phyloP scores from a whole-genome alignment of 2,329 filamentous ascomycete genomes.

The Aspergillus unguis region DNA sequence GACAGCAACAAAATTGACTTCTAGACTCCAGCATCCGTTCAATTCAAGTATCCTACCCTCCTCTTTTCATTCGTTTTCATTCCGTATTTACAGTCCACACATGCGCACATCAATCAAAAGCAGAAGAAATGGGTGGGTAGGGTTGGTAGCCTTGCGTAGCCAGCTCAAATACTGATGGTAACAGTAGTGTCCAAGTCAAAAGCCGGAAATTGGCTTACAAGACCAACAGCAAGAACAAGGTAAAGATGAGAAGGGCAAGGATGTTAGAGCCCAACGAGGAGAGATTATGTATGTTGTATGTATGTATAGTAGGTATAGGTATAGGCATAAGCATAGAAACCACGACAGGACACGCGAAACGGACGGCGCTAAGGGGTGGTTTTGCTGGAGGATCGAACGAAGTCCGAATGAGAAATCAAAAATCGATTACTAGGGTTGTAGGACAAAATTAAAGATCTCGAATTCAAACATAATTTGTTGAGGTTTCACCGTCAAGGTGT shows the following conservation, averaged over 20 bases:
- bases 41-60: conserved; percentile 18
- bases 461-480: conserved; percentile 14
- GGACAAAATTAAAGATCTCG: conserved; percentile 6
- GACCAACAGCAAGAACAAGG: conserved; percentile 8
- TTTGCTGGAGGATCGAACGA: neutral
- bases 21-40: neutral
- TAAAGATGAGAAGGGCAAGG: neutral
- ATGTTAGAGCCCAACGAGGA: neutral
- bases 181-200: conserved; percentile 19
- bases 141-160: conserved; percentile 24
- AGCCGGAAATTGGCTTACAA: neutral
- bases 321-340: conserved; percentile 4
- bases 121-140: conserved; percentile 13
- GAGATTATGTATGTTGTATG: conserved; percentile 14
- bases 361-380: neutral
- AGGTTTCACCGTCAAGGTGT: conserved; percentile 33
- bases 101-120: conserved; percentile 37
- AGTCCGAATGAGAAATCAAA: conserved; percentile 11
- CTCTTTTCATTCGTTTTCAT: conserved; percentile 29
- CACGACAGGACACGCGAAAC: conserved; percentile 6
- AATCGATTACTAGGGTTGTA: conserved; percentile 13
- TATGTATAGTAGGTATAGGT: conserved; percentile 11
- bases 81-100: conserved; percentile 35
- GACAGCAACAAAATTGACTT: neutral
- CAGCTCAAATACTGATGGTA: neutral